Evolutionary conservation across 2,329 filamentous ascomycete genomes (phyloP).

Genomic region (Arthrinium phaeospermum): DNA sequence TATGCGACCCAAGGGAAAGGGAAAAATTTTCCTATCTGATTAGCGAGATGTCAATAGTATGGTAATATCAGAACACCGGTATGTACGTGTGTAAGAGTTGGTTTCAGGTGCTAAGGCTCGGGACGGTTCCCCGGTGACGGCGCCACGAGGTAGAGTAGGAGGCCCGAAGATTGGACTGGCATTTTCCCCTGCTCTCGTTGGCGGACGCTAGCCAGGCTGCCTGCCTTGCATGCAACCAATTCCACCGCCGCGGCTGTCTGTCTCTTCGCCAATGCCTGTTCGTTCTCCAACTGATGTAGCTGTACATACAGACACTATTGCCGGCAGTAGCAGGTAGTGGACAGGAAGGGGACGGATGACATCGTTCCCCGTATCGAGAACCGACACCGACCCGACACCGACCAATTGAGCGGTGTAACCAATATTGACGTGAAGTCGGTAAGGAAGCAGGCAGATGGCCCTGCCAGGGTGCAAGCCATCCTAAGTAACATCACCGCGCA

Average conservation of each 20-base stretch:
- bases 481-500: background rate
- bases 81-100: background rate
- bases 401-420: too few relatives aligned
- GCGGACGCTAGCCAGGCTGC: background rate
- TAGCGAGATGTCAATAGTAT: constrained; percentile 8
- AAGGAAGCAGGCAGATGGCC: background rate
- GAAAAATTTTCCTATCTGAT: constrained; percentile 15
- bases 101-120: constrained; percentile 14
- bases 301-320: too few relatives aligned
- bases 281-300: too few relatives aligned
- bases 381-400: too few relatives aligned
- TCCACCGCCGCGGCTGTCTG: too few relatives aligned
- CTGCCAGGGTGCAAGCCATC: background rate
- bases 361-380: too few relatives aligned
- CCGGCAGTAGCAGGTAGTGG: too few relatives aligned
- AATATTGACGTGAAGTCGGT: background rate
- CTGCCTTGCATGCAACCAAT: background rate
- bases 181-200: background rate
- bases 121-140: constrained; percentile 14
- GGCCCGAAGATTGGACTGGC: background rate
- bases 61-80: constrained; percentile 12
- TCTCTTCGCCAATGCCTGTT: too few relatives aligned
- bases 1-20: constrained; percentile 4
- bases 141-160: constrained; percentile 11
- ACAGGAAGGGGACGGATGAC: too few relatives aligned